Evolutionary conservation across 331 rosid species (phyloP), one percentile per base, ranked within the genome.

Genomic region (Dryas integrifolia): DNA sequence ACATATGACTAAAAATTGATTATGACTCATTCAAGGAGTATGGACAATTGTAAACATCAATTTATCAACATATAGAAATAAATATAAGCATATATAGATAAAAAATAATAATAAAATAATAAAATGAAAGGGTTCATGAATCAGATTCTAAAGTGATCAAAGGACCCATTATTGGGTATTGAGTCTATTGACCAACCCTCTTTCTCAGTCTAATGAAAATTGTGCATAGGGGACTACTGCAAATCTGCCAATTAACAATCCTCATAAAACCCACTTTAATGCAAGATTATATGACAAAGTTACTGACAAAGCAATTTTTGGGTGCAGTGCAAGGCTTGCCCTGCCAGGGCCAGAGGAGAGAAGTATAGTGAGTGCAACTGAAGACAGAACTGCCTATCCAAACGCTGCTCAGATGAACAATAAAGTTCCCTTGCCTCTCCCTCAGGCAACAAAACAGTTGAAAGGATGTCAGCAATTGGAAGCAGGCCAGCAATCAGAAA

Each of bases 301-400:
- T 55, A 81, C 78, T 74, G 59, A 62, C 71, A 50, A 72, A 82
- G 40, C 58, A 55, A 77, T 49, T 26, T 40, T 72, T 79, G 68
- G 70, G 77, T 88, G 86, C 94, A 96, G 99, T 82, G 98, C 99
- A 74, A 90, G 99, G 77, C 97, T 96, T 80, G 86, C 98, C 78
- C 85, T 96, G 55, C 99, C 99, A 52, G 98, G 90, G 80, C 96
- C 94, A 71, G 98, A 86, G 88, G 89, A 90, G 77, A 86, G 53
- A 82, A 82, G 88, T 59, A 76, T 92, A 66, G 91, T 88, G 48
- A 86, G 77, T 70, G 82, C 90, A 72, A 66, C 85, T 41, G 88
- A 79, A 69, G 68, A 81, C 80, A 77, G 70, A 79, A 85, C 40
- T 57, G 74, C 75, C 58, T 68, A 80, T 70, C 73, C 62, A 68